phyloP scores from a whole-genome alignment of 768 basidiomycete genomes.

The Saitozyma podzolica region DNA sequence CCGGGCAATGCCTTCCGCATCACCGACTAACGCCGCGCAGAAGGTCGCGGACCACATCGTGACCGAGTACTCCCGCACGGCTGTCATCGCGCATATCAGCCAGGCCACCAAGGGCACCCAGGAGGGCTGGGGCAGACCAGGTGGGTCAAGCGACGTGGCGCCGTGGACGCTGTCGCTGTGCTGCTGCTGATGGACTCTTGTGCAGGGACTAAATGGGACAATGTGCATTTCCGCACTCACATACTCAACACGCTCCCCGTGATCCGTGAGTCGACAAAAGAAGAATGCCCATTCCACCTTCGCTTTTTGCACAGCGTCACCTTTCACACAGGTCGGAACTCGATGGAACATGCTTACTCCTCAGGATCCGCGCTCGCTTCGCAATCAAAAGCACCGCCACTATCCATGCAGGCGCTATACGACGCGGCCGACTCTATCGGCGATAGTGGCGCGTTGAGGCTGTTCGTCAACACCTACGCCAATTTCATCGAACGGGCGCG shows the following conservation, averaged over 20 bases:
- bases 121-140: conserved; percentile 53
- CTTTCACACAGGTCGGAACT: background rate
- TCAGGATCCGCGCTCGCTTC: conserved; percentile 19
- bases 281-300: background rate
- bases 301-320: background rate
- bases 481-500: conserved; percentile 38
- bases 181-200: background rate
- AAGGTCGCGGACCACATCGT: conserved; percentile 49
- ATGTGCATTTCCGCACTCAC: conserved; percentile 36
- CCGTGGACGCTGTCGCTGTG: background rate
- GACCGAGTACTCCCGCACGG: conserved; percentile 50
- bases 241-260: conserved; percentile 28
- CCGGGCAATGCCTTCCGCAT: background rate
- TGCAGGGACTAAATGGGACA: conserved; percentile 40
- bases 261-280: conserved; percentile 29
- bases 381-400: conserved; percentile 16
- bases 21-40: conserved; percentile 12
- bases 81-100: conserved; percentile 51
- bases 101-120: conserved; percentile 51
- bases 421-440: conserved; percentile 13
- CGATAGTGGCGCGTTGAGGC: conserved; percentile 29
- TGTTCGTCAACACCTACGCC: conserved; percentile 37
- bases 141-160: conserved; percentile 16
- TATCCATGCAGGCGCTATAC: conserved; percentile 23
- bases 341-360: conserved; percentile 1